Evolutionary conservation across 1,284 basidiomycete species (phyloP).

Genomic region (Apiotrichum akiyoshidainum): DNA sequence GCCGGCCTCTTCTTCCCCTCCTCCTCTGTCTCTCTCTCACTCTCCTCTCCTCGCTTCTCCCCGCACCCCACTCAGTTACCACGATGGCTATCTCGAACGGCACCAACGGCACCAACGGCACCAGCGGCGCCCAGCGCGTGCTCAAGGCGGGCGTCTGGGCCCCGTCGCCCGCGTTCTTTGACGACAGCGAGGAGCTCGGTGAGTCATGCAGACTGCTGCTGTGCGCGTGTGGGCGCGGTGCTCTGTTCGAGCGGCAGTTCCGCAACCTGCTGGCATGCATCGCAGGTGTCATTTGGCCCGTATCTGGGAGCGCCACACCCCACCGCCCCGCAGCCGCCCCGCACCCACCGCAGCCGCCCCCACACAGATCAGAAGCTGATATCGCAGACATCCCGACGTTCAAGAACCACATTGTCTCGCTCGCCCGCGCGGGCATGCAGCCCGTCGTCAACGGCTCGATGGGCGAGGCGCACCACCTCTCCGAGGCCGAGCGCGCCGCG

Average conservation of each 20-base stretch:
- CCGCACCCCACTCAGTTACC: not conserved
- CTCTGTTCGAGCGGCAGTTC: no score
- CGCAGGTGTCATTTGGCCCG: no score
- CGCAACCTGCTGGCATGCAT: no score
- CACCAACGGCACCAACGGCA: slow-evolving; percentile 15
- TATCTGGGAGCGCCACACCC: no score
- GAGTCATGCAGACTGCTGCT: slow-evolving; percentile 42
- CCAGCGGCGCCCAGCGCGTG: slow-evolving; percentile 51
- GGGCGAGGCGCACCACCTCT: slow-evolving; percentile 68
- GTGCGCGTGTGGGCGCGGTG: no score
- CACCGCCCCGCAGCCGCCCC: slow-evolving; percentile 29
- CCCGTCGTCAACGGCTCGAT: slow-evolving; percentile 68
- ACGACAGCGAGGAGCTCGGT: slow-evolving; percentile 77
- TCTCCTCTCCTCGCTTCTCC: not conserved
- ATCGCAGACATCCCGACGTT: slow-evolving; percentile 66
- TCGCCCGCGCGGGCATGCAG: slow-evolving; percentile 68
- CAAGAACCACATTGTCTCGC: slow-evolving; percentile 66
- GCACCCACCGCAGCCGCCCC: slow-evolving; percentile 37
- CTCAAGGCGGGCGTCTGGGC: slow-evolving; percentile 75
- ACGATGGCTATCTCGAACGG: slow-evolving; percentile 22
- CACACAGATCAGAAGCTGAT: slow-evolving; percentile 3
- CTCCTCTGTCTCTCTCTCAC: not conserved
- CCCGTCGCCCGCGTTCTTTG: slow-evolving; percentile 82
- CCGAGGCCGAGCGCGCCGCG: slow-evolving; percentile 64
- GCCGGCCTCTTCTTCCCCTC: no score